Evolutionary conservation across 2,329 filamentous ascomycete genomes (phyloP).

Genomic region (Graphilbum sp.): DNA sequence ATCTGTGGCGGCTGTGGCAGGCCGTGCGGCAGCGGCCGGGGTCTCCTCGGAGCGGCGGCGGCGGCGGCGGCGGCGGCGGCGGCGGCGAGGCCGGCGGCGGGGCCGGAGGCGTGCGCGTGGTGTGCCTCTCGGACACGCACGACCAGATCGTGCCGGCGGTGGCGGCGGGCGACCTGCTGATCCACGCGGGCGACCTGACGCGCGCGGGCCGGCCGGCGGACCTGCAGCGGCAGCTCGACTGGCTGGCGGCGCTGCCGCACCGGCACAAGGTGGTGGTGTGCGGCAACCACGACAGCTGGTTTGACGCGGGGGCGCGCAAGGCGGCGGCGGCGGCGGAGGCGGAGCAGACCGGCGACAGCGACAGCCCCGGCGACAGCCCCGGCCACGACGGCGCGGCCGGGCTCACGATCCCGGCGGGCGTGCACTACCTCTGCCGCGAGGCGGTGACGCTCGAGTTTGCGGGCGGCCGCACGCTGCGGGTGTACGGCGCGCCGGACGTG

Average conservation of each 20-base stretch:
- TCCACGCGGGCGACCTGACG: constrained; percentile 79
- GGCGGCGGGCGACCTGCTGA: constrained; percentile 66
- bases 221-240: constrained; percentile 72
- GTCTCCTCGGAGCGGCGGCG: too few species aligned
- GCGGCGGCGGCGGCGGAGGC: constrained; percentile 19
- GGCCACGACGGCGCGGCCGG: constrained; percentile 9
- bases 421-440: constrained; percentile 63
- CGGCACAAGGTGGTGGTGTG: constrained; percentile 65
- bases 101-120: constrained; percentile 42
- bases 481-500: constrained; percentile 74
- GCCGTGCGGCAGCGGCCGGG: constrained; percentile 27
- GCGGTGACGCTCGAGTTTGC: constrained; percentile 46
- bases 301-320: constrained; percentile 49
- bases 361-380: too few species aligned
- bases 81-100: too few species aligned
- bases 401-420: constrained; percentile 43
- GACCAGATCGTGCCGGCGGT: constrained; percentile 40
- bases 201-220: constrained; percentile 54
- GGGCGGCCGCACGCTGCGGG: constrained; percentile 37
- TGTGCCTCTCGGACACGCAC: constrained; percentile 88
- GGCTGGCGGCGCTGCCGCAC: constrained; percentile 61
- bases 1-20: constrained; percentile 48
- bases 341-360: not conserved
- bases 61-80: too few species aligned
- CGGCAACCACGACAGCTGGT: constrained; percentile 81